Base-by-base conservation (phyloP, 2,329 filamentous ascomycete species). In the Diaporthe nobilis region DNA sequence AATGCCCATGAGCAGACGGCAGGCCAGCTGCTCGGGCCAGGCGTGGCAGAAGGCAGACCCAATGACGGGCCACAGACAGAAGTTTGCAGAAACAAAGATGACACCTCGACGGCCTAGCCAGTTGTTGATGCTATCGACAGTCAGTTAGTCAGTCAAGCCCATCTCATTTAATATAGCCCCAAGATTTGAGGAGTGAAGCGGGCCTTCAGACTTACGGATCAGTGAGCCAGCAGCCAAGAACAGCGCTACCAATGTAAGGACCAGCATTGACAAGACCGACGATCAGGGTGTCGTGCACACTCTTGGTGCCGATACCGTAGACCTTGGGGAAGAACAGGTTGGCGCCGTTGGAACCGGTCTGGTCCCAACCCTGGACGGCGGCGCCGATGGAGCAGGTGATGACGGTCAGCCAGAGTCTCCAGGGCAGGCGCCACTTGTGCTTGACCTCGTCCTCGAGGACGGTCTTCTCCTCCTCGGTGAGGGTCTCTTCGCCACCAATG, bases 391-490 rank as follows among this genome's bases (percentile, higher is more conserved):
- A 88, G 79, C 87, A 89, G 79, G 90, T 85, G 42, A 86, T 83
- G 79, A 88, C 86, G 63, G 87, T 94, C 77, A 93, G 87, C 84
- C 92, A 92, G 13, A 95, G 86, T 63, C 88, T 88, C 79, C 80
- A 86, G 0, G 93, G 91, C 49, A 93, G 88, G 75, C 89, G 87
- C 91, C 93, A 94, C 81, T 92, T 93, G 87, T 94, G 92, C 31
- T 90, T 85, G 51, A 90, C 86, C 82, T 95, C 93, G 75, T 91
- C 86, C 68, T 86, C 86, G 31, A 96, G 87, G n/a, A 86, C 87
- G n/a, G 87, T 85, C 73, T 92, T 89, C 81, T 94, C 93, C 89
- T 81, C 78, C 0, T 82, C 80, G 7, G 77, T 74, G 1, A 86
- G 79, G 15, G 82, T 80, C 13, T 74, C 44, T 6, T 55, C 71